phyloP scores from a whole-genome alignment of 2,329 filamentous ascomycete species.

The Cercospora zeina region DNA sequence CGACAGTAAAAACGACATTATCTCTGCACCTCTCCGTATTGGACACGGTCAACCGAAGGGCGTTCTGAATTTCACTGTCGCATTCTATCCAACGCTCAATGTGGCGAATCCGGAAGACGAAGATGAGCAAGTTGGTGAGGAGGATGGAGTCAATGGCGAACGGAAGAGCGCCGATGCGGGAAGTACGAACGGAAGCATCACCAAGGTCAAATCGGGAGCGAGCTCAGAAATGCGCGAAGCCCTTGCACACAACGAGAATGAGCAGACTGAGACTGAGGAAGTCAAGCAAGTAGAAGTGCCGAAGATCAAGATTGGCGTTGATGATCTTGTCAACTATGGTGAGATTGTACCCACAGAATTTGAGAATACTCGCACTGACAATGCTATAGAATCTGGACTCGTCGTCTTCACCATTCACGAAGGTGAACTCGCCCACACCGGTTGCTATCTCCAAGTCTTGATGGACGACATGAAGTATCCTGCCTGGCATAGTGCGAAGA shows the following conservation, averaged over 20 bases:
- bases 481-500: slow-evolving; percentile 77
- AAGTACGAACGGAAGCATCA: slow-evolving; percentile 5
- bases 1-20: slow-evolving; percentile 66
- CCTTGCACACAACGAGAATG: slow-evolving; percentile 51
- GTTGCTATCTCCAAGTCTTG: slow-evolving; percentile 79
- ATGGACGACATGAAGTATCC: slow-evolving; percentile 96
- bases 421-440: slow-evolving; percentile 73
- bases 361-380: slow-evolving; percentile 40
- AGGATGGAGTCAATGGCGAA: not conserved
- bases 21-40: slow-evolving; percentile 68
- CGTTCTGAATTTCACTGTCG: slow-evolving; percentile 73
- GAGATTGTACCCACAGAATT: slow-evolving; percentile 36
- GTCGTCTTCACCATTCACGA: slow-evolving; percentile 94
- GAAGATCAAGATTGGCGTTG: slow-evolving; percentile 73
- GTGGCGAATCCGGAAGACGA: slow-evolving; percentile 88
- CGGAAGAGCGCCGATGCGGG: slow-evolving; percentile 27
- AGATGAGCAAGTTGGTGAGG: slow-evolving; percentile 49
- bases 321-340: slow-evolving; percentile 80
- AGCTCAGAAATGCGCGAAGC: slow-evolving; percentile 45
- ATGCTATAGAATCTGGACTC: slow-evolving; percentile 72
- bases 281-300: slow-evolving; percentile 59
- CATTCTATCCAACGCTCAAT: slow-evolving; percentile 89
- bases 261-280: slow-evolving; percentile 47
- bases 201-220: not conserved
- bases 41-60: slow-evolving; percentile 78